Percentiles rank a stretch among this genome's conserved stretches.
These are phyloP conservation scores for Candida tallmaniae DNA, from an alignment of 805 yeast genomes.

Conservation along the genomic window DNA sequence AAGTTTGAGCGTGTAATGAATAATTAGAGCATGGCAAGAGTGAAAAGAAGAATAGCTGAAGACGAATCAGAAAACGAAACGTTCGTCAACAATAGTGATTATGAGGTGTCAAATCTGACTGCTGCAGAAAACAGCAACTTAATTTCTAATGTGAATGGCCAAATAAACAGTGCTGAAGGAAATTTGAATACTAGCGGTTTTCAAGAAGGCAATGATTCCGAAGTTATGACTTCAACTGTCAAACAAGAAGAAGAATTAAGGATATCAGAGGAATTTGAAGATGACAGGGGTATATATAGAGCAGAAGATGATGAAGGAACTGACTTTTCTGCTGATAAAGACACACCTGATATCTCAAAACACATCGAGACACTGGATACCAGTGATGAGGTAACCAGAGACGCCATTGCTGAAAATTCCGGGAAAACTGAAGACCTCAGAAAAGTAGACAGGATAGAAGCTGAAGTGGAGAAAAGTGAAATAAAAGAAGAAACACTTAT, in stretches of 20 bases:
- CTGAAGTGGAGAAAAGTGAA: neutral
- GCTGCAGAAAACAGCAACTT: no score
- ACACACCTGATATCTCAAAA: constrained; percentile 8
- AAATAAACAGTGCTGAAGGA: no score
- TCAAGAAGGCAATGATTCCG: no score
- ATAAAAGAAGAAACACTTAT: neutral
- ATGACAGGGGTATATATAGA: no score
- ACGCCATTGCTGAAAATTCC: constrained; percentile 2
- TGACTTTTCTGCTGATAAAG: no score
- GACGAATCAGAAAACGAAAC: constrained; percentile 13
- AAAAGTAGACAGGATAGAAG: neutral
- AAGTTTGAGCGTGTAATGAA: neutral
- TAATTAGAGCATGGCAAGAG: constrained; percentile 2
- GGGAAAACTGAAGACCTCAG: neutral
- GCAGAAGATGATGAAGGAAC: no score
- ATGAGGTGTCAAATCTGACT: constrained; percentile 6
- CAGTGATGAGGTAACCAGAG: constrained; percentile 12
- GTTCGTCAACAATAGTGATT: constrained; percentile 40
- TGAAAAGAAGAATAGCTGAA: constrained; percentile 8
- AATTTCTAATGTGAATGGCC: no score
- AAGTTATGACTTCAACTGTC: no score
- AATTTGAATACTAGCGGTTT: no score
- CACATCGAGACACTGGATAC: constrained; percentile 13
- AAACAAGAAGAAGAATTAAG: no score
- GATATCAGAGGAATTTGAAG: no score